Evolutionary conservation across 2,329 filamentous ascomycete genomes (phyloP).

Genomic region (Neopestalotiopsis clavispora): DNA sequence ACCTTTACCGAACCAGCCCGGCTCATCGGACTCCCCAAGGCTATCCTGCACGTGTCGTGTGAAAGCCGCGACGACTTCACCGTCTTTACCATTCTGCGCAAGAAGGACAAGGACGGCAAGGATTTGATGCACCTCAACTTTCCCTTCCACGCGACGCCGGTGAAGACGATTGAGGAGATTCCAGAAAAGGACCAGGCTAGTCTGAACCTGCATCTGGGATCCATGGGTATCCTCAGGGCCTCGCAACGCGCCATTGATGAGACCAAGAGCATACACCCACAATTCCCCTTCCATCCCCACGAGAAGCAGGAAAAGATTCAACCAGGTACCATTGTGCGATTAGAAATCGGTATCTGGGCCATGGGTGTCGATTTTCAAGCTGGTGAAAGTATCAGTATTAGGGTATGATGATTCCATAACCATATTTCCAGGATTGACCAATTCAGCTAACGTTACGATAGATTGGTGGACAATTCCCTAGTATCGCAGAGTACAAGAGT

Average conservation of each 20-base stretch:
- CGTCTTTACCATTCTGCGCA: slow-evolving; percentile 49
- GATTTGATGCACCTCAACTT: slow-evolving; percentile 47
- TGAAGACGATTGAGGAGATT: slow-evolving; percentile 34
- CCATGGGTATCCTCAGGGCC: slow-evolving; percentile 48
- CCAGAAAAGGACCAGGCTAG: slow-evolving; percentile 41
- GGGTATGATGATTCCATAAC: slow-evolving; percentile 34
- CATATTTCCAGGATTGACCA: slow-evolving; percentile 39
- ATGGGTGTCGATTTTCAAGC: slow-evolving; percentile 35
- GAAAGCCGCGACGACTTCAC: slow-evolving; percentile 47
- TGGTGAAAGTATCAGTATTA: slow-evolving; percentile 26
- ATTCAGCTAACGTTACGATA: slow-evolving; percentile 34
- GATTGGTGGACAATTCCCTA: slow-evolving; percentile 37
- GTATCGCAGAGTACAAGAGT: slow-evolving; percentile 43
- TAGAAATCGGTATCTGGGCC: slow-evolving; percentile 37
- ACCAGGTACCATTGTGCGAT: slow-evolving; percentile 27
- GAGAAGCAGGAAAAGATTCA: slow-evolving; percentile 27
- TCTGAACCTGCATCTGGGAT: slow-evolving; percentile 46
- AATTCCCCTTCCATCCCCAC: slow-evolving; percentile 35
- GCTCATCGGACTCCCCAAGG: slow-evolving; percentile 52
- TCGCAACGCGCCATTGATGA: slow-evolving; percentile 45
- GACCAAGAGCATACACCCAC: slow-evolving; percentile 33
- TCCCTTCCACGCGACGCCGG: slow-evolving; percentile 35
- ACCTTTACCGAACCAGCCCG: slow-evolving; percentile 43
- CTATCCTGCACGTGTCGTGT: slow-evolving; percentile 50
- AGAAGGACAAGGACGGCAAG: slow-evolving; percentile 47